Conservation (phyloP, 768 basidiomycete genomes). For the Leccinum imitatum region DNA sequence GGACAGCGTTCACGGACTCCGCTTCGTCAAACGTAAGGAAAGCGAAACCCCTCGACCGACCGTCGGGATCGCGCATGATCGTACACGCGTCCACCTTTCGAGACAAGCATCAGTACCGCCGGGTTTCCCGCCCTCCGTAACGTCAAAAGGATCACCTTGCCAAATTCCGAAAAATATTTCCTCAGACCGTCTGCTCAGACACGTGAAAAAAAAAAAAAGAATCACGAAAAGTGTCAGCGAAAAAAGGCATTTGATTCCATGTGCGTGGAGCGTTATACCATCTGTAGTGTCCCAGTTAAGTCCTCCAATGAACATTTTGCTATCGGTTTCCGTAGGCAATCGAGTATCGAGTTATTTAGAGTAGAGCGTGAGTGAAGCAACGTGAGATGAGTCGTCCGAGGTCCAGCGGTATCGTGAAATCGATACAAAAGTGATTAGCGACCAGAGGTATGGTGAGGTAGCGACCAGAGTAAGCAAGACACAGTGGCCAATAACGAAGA, state of each 20-base stretch:
- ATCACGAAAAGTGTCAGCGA: conserved; percentile 28
- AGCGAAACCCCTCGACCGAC: conserved; percentile 80
- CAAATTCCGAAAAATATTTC: conserved; percentile 79
- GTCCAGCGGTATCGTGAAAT: conserved; percentile 39
- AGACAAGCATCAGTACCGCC: conserved; percentile 14
- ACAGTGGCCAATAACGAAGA: conserved; percentile 28
- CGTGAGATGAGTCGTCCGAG: conserved; percentile 27
- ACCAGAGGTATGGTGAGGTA: conserved; percentile 36
- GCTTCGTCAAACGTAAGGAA: conserved; percentile 81
- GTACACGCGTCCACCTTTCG: conserved; percentile 73
- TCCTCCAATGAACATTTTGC: conserved; percentile 91
- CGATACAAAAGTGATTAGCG: conserved; percentile 34
- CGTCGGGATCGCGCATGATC: conserved; percentile 78
- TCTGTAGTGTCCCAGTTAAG: conserved; percentile 92
- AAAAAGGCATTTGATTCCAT: conserved; percentile 23
- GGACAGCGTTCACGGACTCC: conserved; percentile 60
- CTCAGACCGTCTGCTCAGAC: conserved; percentile 53
- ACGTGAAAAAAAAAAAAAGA: conserved; percentile 13
- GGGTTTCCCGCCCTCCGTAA: not conserved
- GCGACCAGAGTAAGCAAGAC: conserved; percentile 33
- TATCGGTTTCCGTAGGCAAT: conserved; percentile 42
- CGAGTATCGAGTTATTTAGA: conserved; percentile 30
- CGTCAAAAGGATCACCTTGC: conserved; percentile 49
- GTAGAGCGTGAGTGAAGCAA: conserved; percentile 26
- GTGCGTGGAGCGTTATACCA: conserved; percentile 51